Conservation (phyloP, 2,329 filamentous ascomycete genomes). For the Colletotrichum sp. region DNA sequence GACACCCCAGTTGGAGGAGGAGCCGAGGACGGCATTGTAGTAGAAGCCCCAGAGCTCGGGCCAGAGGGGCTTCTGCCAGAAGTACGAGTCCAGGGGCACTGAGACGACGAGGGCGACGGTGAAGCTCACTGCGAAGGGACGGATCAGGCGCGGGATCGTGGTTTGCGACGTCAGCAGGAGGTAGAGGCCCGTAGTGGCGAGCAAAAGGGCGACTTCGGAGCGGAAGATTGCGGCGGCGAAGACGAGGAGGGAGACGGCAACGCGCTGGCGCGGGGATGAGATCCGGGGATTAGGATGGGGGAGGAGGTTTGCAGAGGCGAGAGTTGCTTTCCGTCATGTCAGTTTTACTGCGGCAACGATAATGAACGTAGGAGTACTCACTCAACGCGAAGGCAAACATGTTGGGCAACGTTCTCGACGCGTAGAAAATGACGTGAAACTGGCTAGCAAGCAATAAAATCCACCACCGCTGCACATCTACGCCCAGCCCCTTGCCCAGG, state of each 20-base stretch:
- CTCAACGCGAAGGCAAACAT: constrained; percentile 93
- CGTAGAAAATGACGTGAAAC: constrained; percentile 94
- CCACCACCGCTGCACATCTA: constrained; percentile 77
- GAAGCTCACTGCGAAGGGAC: constrained; percentile 69
- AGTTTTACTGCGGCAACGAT: neutral
- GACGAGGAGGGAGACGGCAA: constrained; percentile 78
- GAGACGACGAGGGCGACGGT: constrained; percentile 72
- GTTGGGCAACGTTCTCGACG: constrained; percentile 89
- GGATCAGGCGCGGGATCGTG: constrained; percentile 62
- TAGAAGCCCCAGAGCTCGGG: constrained; percentile 89
- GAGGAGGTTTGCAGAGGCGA: constrained; percentile 61
- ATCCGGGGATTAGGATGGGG: constrained; percentile 33
- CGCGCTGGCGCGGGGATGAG: constrained; percentile 52
- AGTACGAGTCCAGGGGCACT: constrained; percentile 84
- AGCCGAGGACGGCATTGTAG: constrained; percentile 87
- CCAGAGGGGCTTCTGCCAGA: constrained; percentile 90
- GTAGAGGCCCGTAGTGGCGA: constrained; percentile 70
- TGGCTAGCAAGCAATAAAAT: constrained; percentile 78
- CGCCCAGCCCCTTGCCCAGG: constrained; percentile 72
- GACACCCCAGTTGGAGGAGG: constrained; percentile 86
- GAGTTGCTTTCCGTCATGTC: constrained; percentile 59
- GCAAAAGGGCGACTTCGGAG: constrained; percentile 84
- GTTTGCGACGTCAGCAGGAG: constrained; percentile 63
- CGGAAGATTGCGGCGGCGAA: constrained; percentile 85
- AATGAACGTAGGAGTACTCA: constrained; percentile 47